Evolutionary conservation across 768 basidiomycete species (phyloP), one percentile per base, ranked within the genome.

Genomic region (Pisolithus sp.): DNA sequence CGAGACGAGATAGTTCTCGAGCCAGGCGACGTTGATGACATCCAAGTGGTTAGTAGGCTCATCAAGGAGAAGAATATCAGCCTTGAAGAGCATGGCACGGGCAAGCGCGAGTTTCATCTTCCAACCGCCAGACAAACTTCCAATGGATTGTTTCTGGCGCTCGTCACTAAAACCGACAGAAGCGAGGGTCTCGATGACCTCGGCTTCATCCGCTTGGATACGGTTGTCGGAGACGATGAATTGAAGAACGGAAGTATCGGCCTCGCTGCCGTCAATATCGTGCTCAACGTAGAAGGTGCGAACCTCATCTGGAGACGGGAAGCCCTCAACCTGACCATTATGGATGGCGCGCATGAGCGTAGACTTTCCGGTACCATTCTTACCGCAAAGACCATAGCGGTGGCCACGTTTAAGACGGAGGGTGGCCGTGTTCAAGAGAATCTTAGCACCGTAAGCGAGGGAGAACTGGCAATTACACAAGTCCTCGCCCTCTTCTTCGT

Each of bases 271-370:
- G 63, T 97, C 94, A 59, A 97, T 96, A 69, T 97, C 94, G 79
- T 97, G 94, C 79, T 95, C 94, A 68, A 97, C 94, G 74, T 96
- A 97, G 85, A 95, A 97, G 56, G 94, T 97, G 69, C 94, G 92
- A 68, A 97, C 94, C 67, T 93, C 87, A 49, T 94, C 90, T 51
- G 93, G 91, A 18, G 93, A 94, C 12, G 94, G 94, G 87, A 97
- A 97, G 62, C 94, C 94, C 65, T 97, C 94, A 61, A 97, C 94
- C 74, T 97, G 94, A 53, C 88, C 90, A 63, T 92, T 93, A 73
- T 83, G 89, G 70, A 93, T 93, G 55, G 90, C 89, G 58, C 89
- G 84, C 90, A 93, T 92, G 68, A 92, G 82, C 24, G 89, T 92
- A 1, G 89, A 92, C 80, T 97, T 97, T 62, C 94, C 94, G 65